phyloP scores from a whole-genome alignment of 192 early-diverging fungal species.

The Coemansia sp. region DNA sequence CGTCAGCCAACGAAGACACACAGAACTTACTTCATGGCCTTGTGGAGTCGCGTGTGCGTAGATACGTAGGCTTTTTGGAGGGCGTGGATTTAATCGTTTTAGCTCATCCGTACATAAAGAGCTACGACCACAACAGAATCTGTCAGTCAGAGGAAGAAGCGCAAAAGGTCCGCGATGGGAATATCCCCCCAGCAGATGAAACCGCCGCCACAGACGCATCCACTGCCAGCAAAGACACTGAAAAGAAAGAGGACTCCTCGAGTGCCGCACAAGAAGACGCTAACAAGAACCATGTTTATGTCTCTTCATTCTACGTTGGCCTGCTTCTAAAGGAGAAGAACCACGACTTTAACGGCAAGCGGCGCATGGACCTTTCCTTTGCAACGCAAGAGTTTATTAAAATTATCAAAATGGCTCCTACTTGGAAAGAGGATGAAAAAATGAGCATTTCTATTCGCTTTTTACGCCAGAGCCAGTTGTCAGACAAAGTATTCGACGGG shows the following conservation, averaged over 20 bases:
- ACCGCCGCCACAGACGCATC: neutral
- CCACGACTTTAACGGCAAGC: conserved; percentile 53
- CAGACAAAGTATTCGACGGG: conserved; percentile 47
- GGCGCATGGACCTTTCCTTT: conserved; percentile 75
- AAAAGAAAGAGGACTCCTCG: neutral
- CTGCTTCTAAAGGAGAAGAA: conserved; percentile 63
- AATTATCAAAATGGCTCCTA: conserved; percentile 61
- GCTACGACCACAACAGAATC: conserved; percentile 67
- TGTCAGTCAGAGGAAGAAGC: conserved; percentile 69
- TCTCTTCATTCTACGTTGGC: conserved; percentile 90
- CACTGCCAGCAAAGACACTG: neutral
- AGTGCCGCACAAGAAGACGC: neutral
- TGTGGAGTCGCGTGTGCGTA: conserved; percentile 89
- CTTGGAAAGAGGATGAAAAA: conserved; percentile 28
- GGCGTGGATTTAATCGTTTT: conserved; percentile 64
- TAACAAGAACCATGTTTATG: conserved; percentile 25
- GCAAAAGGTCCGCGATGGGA: conserved; percentile 66
- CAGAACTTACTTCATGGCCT: conserved; percentile 84
- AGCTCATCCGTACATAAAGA: conserved; percentile 90
- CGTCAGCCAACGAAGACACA: conserved; percentile 67
- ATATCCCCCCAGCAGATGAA: conserved; percentile 22
- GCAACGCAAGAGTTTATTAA: conserved; percentile 82
- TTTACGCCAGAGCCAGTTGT: conserved; percentile 40
- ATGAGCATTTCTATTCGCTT: conserved; percentile 46
- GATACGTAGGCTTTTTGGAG: conserved; percentile 84